Conservation (phyloP, 306 rosid genomes). For the Echinosophora koreensis region DNA sequence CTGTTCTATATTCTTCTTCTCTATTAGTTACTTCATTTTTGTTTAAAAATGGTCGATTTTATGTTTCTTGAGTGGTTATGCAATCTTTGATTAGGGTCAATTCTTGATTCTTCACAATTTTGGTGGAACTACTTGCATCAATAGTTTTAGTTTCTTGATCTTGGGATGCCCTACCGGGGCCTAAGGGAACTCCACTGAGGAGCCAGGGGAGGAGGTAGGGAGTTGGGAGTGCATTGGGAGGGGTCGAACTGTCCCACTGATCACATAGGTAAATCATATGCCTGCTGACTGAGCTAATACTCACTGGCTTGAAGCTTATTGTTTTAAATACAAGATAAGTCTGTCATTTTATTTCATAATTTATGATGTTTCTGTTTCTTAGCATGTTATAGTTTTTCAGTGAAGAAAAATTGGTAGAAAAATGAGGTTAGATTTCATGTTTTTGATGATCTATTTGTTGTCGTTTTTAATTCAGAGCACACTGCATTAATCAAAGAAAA, state of each 20-base stretch:
- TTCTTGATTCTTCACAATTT: neutral
- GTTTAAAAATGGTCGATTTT: conserved; percentile 7
- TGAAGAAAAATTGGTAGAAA: conserved; percentile 29
- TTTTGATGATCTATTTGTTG: conserved; percentile 44
- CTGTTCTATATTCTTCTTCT: neutral
- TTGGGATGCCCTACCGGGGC: neutral
- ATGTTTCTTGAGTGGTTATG: conserved; percentile 12
- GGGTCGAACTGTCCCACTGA: neutral
- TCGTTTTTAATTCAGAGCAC: conserved; percentile 50
- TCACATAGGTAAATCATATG: neutral
- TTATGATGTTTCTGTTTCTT: conserved; percentile 16
- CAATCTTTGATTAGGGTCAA: neutral
- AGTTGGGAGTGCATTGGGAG: neutral
- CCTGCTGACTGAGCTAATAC: neutral
- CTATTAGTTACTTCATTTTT: conserved; percentile 19
- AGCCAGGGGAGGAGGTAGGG: neutral
- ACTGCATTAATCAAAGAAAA: conserved; percentile 46
- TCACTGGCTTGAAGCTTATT: neutral
- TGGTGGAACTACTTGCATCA: neutral
- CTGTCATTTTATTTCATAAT: conserved; percentile 24
- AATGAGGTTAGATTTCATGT: conserved; percentile 13
- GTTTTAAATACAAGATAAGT: neutral
- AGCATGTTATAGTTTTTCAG: conserved; percentile 24
- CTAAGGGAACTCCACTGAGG: neutral
- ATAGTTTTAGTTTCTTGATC: neutral